These are phyloP conservation scores for Nadsonia starkeyi-henricii DNA, from an alignment of 1,139 yeast genomes.

Conservation along the genomic window DNA sequence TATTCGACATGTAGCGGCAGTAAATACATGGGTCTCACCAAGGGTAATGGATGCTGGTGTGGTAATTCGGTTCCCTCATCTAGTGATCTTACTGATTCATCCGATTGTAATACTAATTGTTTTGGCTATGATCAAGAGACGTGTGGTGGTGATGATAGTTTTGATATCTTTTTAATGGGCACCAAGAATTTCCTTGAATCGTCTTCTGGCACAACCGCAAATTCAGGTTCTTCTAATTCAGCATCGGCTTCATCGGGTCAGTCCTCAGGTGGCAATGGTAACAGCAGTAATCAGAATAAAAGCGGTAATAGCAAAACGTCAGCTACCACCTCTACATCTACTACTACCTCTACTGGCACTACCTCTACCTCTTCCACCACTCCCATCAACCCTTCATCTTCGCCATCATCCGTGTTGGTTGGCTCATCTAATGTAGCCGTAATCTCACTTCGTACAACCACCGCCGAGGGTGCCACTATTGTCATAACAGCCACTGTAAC, in stretches of 20 bases:
- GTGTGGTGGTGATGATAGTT: constrained; percentile 39
- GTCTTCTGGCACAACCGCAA: neutral
- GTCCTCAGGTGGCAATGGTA: neutral
- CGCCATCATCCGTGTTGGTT: constrained; percentile 9
- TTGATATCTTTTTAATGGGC: neutral
- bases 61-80: constrained; percentile 40
- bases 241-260: neutral
- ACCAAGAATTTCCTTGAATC: neutral
- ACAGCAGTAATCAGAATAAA: neutral
- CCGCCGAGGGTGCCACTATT: constrained; percentile 14
- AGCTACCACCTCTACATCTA: constrained; percentile 6
- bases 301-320: constrained; percentile 5
- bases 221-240: neutral
- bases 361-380: constrained; percentile 10
- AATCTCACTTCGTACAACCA: constrained; percentile 1
- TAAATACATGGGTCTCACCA: neutral
- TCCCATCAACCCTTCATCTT: constrained; percentile 11
- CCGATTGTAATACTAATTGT: constrained; percentile 35
- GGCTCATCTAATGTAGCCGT: neutral
- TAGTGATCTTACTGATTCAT: constrained; percentile 15
- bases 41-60: constrained; percentile 42
- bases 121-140: constrained; percentile 35
- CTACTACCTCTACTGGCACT: constrained; percentile 11
- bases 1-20: neutral
- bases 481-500: constrained; percentile 13